Evolutionary conservation across 129 eudicot genomes (phyloP).

Genomic region (Artemisia tridentata): DNA sequence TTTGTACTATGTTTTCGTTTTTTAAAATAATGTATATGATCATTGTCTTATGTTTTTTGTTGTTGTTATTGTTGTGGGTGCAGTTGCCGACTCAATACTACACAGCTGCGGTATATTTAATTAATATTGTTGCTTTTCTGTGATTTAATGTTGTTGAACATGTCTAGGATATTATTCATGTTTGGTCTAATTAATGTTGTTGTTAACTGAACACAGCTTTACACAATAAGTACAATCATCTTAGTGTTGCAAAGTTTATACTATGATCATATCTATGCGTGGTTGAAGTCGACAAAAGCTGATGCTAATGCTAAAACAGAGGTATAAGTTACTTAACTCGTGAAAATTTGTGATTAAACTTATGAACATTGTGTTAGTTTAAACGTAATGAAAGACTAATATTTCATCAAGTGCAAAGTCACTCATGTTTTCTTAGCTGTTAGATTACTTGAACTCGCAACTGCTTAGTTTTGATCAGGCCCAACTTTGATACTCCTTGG

Average conservation of each 20-base stretch:
- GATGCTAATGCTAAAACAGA: slow-evolving; percentile 25
- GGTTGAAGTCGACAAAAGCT: slow-evolving; percentile 38
- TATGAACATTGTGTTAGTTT: not conserved
- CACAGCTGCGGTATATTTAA: slow-evolving; percentile 86
- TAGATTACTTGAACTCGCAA: too few relatives aligned
- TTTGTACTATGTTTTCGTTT: not conserved
- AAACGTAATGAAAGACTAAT: not conserved
- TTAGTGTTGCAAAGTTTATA: slow-evolving; percentile 80
- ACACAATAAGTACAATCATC: slow-evolving; percentile 74
- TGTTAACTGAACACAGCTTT: slow-evolving; percentile 64
- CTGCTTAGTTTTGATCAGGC: too few relatives aligned
- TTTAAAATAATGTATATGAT: not conserved
- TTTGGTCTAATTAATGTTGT: not conserved
- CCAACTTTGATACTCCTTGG: too few relatives aligned
- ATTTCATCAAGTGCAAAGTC: too few relatives aligned
- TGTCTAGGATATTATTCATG: not conserved
- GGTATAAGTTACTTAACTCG: slow-evolving; percentile 1
- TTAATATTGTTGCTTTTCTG: not conserved
- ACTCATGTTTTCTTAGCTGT: too few relatives aligned
- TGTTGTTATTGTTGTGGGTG: slow-evolving; percentile 20
- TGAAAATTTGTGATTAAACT: too few relatives aligned
- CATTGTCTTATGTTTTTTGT: not conserved
- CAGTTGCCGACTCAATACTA: slow-evolving; percentile 96
- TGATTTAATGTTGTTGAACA: not conserved
- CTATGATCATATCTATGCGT: slow-evolving; percentile 65